A percentile compares a stretch with the other conserved stretches of the same genome.
phyloP scores from a whole-genome alignment of 2,329 filamentous ascomycete species.

The Neobulgaria alba region DNA sequence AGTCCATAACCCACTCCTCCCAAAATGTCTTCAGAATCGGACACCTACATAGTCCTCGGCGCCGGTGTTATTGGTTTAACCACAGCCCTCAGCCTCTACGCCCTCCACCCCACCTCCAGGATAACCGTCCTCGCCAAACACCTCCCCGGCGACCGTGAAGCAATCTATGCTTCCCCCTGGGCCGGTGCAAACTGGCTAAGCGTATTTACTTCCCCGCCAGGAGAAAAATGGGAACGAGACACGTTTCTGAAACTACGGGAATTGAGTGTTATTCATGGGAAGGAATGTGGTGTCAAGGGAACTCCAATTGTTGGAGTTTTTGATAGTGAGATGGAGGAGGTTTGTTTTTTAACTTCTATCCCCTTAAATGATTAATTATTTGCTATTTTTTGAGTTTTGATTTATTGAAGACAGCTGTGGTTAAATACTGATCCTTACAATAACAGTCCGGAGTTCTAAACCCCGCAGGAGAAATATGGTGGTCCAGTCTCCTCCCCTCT shows the following conservation, averaged over 20 bases:
- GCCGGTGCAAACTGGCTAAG: slow-evolving; percentile 69
- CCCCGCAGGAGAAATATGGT: slow-evolving; percentile 16
- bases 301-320: slow-evolving; percentile 7
- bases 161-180: slow-evolving; percentile 84
- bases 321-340: slow-evolving; percentile 9
- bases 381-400: too few species aligned
- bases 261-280: slow-evolving; percentile 14
- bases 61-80: slow-evolving; percentile 59
- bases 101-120: slow-evolving; percentile 38
- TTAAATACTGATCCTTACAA: neutral
- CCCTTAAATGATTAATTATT: too few species aligned
- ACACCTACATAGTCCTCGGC: slow-evolving; percentile 24
- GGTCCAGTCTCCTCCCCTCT: slow-evolving; percentile 38
- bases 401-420: too few species aligned
- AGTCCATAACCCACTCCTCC: neutral
- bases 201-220: slow-evolving; percentile 51
- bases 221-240: slow-evolving; percentile 42
- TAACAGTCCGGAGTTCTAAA: slow-evolving; percentile 12
- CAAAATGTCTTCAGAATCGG: neutral
- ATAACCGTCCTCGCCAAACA: slow-evolving; percentile 73
- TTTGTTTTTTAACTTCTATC: neutral
- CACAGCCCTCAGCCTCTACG: slow-evolving; percentile 51
- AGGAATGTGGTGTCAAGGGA: slow-evolving; percentile 13
- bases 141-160: slow-evolving; percentile 76
- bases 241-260: slow-evolving; percentile 61